These are phyloP conservation scores for Neurospora crassa DNA, from an alignment of 2,329 filamentous ascomycete species.

Conservation along the genomic window DNA sequence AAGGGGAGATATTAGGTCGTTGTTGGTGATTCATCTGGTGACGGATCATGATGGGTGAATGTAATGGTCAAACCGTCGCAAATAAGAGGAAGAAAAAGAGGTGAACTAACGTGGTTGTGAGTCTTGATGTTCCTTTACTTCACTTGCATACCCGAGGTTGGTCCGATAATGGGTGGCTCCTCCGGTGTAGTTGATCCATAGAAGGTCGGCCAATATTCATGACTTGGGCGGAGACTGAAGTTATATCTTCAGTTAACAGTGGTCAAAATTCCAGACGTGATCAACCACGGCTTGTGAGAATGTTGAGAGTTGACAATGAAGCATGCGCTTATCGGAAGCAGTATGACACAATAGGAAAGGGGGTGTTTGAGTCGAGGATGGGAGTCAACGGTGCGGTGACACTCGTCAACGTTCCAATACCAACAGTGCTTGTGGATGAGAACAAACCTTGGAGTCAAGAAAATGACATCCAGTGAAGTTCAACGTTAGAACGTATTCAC, in stretches of 20 bases:
- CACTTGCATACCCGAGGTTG: not conserved
- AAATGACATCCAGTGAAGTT: not conserved
- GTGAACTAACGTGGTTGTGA: not conserved
- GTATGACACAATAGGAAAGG: not conserved
- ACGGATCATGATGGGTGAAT: not conserved
- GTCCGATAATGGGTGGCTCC: not conserved
- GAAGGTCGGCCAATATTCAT: not conserved
- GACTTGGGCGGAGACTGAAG: not conserved
- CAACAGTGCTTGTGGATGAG: not conserved
- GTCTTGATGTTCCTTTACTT: not conserved
- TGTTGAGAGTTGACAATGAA: no score
- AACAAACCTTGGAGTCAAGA: no score
- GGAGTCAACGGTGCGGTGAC: not conserved
- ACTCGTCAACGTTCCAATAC: not conserved
- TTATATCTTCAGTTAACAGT: no score
- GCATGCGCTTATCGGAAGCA: no score
- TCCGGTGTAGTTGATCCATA: not conserved
- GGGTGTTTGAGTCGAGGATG: not conserved
- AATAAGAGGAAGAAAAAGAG: not conserved
- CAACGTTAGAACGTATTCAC: not conserved
- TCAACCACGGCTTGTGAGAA: no score
- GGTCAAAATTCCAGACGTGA: no score
- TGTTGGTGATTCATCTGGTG: not conserved
- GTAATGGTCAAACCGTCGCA: not conserved
- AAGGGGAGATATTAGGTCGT: not conserved